Percentiles rank a stretch among this genome's conserved stretches.
Evolutionary conservation across 2,329 filamentous ascomycete species (phyloP).

Genomic region (Cryoendolithus antarcticus): DNA sequence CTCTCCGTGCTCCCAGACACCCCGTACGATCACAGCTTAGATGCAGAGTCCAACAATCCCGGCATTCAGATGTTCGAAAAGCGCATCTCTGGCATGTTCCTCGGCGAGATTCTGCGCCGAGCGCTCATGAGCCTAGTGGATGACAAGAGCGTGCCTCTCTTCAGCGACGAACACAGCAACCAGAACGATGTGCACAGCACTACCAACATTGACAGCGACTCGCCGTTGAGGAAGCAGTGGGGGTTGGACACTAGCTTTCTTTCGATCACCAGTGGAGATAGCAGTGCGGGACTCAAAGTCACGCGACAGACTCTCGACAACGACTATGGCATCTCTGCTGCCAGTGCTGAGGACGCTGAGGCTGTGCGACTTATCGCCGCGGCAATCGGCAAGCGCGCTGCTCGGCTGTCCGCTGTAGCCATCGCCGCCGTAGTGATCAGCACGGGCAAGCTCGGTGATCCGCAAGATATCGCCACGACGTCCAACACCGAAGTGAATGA

Average conservation of each 20-base stretch:
- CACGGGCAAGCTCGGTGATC: conserved; percentile 54
- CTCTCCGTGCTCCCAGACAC: conserved; percentile 80
- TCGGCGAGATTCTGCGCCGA: conserved; percentile 82
- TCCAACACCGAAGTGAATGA: conserved; percentile 28
- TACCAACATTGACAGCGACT: conserved; percentile 53
- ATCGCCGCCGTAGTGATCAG: conserved; percentile 75
- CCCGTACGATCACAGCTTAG: conserved; percentile 65
- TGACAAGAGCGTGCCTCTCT: conserved; percentile 54
- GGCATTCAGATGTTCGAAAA: conserved; percentile 99
- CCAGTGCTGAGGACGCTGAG: conserved; percentile 72
- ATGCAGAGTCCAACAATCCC: conserved; percentile 73
- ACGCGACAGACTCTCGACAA: conserved; percentile 69
- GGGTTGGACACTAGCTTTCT: conserved; percentile 84
- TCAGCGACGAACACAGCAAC: conserved; percentile 62
- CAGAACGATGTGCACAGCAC: conserved; percentile 56
- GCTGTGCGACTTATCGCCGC: conserved; percentile 73
- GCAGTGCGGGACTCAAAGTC: conserved; percentile 55
- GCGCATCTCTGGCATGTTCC: conserved; percentile 93
- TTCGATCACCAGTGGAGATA: conserved; percentile 74
- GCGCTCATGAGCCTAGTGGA: conserved; percentile 61
- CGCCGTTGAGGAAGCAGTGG: conserved; percentile 66
- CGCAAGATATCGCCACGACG: conserved; percentile 19
- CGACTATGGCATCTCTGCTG: conserved; percentile 61
- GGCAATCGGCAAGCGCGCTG: conserved; percentile 78
- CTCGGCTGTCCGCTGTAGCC: conserved; percentile 75